Conservation (phyloP, 1,139 yeast species). For the Pichia sp. region DNA sequence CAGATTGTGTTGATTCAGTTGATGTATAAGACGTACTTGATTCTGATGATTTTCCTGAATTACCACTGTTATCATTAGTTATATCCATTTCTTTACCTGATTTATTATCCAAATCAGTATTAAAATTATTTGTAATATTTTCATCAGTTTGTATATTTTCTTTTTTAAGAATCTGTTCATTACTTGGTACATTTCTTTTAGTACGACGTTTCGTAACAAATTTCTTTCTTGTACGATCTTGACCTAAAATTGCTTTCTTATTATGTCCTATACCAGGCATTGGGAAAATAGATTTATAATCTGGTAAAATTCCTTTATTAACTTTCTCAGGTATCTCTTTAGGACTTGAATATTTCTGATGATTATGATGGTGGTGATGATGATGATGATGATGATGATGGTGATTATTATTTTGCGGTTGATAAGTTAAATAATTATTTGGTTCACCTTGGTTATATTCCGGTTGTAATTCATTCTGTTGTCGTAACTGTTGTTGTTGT, state of each 20-base stretch:
- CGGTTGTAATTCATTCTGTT: neutral
- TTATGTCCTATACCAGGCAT: constrained; percentile 22
- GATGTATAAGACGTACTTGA: neutral
- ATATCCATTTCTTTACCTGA: neutral
- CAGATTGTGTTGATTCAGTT: neutral
- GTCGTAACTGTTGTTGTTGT: constrained; percentile 1
- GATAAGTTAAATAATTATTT: neutral
- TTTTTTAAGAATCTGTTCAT: constrained; percentile 7
- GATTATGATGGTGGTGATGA: constrained; percentile 9
- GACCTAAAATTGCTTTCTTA: constrained; percentile 8
- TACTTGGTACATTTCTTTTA: constrained; percentile 7
- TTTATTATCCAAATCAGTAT: too few species aligned
- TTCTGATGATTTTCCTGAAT: neutral
- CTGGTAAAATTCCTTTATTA: constrained; percentile 8
- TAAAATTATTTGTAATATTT: too few species aligned
- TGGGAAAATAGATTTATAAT: constrained; percentile 20
- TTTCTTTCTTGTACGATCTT: constrained; percentile 14
- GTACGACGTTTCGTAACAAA: constrained; percentile 16
- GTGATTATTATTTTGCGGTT: neutral
- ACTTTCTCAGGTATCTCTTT: neutral
- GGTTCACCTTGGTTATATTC: neutral
- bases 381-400: constrained; percentile 6
- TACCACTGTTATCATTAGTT: neutral
- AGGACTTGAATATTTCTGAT: too few species aligned
- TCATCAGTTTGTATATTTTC: constrained; percentile 6